Evolutionary conservation across 305 asterid genomes (phyloP), one percentile per base, ranked within the genome.

Genomic region (Solanum hybrid): DNA sequence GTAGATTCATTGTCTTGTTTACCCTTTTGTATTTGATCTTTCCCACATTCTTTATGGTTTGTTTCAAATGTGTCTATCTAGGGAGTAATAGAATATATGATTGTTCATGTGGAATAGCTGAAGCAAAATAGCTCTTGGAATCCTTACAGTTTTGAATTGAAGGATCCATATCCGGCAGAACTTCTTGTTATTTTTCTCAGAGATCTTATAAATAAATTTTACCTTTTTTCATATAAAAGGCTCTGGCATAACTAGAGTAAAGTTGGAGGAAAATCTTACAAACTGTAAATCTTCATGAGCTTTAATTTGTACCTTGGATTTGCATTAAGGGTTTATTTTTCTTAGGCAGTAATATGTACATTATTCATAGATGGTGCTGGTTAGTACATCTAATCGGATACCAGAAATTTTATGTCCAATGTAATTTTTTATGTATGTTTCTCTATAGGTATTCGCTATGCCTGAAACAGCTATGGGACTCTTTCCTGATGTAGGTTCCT

Each of bases 401-500:
- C 33, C 33, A 69, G 33, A 69, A 69, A 69, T 3, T 69, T 69
- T 1, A 69, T 69, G 33, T 69, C 76, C 76, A 24, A 69, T 69
- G 76, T 24, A 39, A 9, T 37, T 37, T 8, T 37, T 37, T 35
- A 20, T 67, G 26, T 9, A 22, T 67, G 74, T 67, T 9, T 67
- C 13, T 67, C 29, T 67, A 40, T 90, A 95, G 93, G 97, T 95
- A 5, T 79, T 95, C 89, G 95, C 98, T 34, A 95, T 96, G 98
- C 97, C 98, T 86, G 97, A 96, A 93, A 96, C 98, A 75, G 95
- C 93, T 3, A 73, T 96, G 90, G 98, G 98, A 69, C 95, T 91
- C 87, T 95, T 96, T 91, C 97, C 98, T 83, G 98, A 96, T 90
- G 89, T 95, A 87, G 97, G 98, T 8, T 93, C 97, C 90, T 96